Evolutionary conservation across 495 filamentous ascomycete species (phyloP), one percentile per base, ranked within the genome.

Genomic region (Neurospora africana): DNA sequence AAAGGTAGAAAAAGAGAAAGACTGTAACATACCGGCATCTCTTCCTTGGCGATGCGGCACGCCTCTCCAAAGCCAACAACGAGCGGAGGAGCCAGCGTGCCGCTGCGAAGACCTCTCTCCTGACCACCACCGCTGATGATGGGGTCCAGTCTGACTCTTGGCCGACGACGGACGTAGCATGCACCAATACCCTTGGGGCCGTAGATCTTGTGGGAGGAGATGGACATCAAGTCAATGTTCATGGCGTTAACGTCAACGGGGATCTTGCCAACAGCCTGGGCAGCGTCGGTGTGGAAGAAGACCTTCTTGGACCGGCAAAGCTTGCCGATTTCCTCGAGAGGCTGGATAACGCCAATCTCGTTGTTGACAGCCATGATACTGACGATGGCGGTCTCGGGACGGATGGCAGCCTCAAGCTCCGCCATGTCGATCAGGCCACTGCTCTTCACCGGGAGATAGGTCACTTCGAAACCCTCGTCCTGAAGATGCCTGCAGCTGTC

Each of bases 291-390:
- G 82, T 99, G 95, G 89, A 98, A 99, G 86, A 97, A 99, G 68
- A 97, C 84, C 84, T 98, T 97, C 81, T 92, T 96, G 41, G 87
- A 87, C 47, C 94, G 89, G 83, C 95, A 99, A 27, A 99, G 82
- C 82, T 91, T 91, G 74, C 95, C 95, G 78, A 99, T 99, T 82
- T 97, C 89, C 75, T 92, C 93, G 74, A 98, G 78, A 0, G 95
- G 96, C 81, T 99, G 95, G 71, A 99, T 94, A 37, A 99, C 95
- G 77, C 95, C 95, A 76, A 98, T 98, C 83, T 99, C 95, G 80
- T 99, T 99, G 86, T 99, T 99, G 44, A 99, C 96, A 1, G 96
- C 90, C 95, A 99, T 99, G 79, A 99, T 92, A 81, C 93, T 97
- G 77, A 98, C 94, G 23, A 99, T 84, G 68, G 87, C 89, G 38